Evolutionary conservation across 768 basidiomycete genomes (phyloP), one percentile per base, ranked within the genome.

Genomic region (Lentinula boryana): DNA sequence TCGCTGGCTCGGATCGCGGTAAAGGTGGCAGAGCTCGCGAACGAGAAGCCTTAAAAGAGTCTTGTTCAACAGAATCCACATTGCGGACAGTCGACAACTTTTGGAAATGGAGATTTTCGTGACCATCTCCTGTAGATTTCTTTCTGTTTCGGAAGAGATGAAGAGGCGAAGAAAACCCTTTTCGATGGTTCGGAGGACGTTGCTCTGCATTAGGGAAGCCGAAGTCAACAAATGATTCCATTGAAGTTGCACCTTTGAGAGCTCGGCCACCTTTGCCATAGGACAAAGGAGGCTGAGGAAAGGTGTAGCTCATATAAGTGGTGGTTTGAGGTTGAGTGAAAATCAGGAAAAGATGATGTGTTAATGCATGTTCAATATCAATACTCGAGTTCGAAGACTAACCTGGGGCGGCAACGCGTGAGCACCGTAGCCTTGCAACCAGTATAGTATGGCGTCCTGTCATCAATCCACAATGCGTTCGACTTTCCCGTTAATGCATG

Each of bases 181-280:
- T 58, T 3, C 44, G 40, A 36, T 46, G 43, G 21, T 36, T 18
- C 8, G 57, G 36, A 38, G 33, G 44, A n/a, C 48, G 57, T 15
- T 36, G 36, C n/a, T 58, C 44, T 48, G 18, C 55, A 31, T 41
- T 41, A 18, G 18, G 31, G 12, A 43, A 23, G 38, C 43, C 46
- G n/a, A 58, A 58, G 32, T 58, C 57, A 12, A 58, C 57, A 40
- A 58, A 58, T 3, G 57, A 58, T 21, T 58, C 57, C 44, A 58
- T 46, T 1, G 57, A 58, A 48, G 57, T 44, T 3, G 57, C 15
- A 31, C 44, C 46, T 38, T 48, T 56, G 18, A n/a, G 32, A 12
- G 31, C 9, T 21, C 40, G 55, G 31, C 4, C 12, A 8, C 55
- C 41, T 23, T 40, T 41, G 12, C 9, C n/a, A 40, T 56, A 44